Percentiles rank a stretch among this genome's conserved stretches.
Conservation (phyloP, 176 grass and related monocot genomes). For the Hyparrhenia diplandra region DNA sequence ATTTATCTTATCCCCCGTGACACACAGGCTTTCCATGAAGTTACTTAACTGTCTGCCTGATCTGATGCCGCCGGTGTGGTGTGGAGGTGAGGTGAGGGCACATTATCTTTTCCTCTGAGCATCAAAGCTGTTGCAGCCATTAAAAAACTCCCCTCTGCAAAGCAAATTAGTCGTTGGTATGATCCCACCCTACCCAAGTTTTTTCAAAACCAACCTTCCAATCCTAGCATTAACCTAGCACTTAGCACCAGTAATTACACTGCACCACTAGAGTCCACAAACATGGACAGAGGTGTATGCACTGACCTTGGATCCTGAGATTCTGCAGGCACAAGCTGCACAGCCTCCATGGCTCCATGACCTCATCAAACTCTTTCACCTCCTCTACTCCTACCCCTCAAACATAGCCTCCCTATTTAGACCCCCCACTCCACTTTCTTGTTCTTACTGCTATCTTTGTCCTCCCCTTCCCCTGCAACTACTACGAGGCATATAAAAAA, state of each 20-base stretch:
- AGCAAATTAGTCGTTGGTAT: constrained; percentile 43
- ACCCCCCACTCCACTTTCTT: background rate
- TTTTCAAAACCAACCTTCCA: constrained; percentile 14
- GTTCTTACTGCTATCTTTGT: constrained; percentile 4
- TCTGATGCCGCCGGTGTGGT: background rate
- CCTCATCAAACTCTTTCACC: constrained; percentile 33
- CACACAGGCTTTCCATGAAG: constrained; percentile 50
- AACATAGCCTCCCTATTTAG: constrained; percentile 14
- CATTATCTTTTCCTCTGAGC: constrained; percentile 36
- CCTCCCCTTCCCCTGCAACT: background rate
- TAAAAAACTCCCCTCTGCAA: constrained; percentile 12
- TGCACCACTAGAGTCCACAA: constrained; percentile 13
- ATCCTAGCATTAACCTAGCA: constrained; percentile 4
- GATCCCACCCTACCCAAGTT: constrained; percentile 11
- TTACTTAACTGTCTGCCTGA: constrained; percentile 22
- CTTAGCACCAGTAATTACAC: constrained; percentile 8
- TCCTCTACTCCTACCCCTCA: background rate
- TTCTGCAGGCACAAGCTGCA: constrained; percentile 35
- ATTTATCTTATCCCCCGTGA: constrained; percentile 41
- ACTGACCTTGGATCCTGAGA: constrained; percentile 58
- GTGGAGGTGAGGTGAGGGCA: background rate
- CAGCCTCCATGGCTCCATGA: constrained; percentile 27
- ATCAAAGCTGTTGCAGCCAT: constrained; percentile 41
- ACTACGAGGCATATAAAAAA: constrained; percentile 30
- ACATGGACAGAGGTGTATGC: constrained; percentile 29